Base-by-base conservation (phyloP, 2,329 filamentous ascomycete species). In the Neophaeococcomyces mojaviensis region DNA sequence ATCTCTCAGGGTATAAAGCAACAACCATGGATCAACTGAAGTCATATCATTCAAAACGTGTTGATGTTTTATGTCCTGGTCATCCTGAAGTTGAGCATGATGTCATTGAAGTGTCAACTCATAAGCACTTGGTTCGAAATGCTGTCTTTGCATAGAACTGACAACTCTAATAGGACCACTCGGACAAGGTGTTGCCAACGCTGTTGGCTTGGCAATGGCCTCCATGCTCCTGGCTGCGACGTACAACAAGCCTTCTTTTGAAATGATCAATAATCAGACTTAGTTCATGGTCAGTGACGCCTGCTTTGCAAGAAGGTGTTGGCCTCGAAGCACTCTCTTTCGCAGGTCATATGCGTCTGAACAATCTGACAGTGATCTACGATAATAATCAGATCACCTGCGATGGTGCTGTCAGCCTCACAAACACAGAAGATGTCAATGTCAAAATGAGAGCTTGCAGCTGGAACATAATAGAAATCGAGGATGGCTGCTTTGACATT, bases 351-450 rank as follows among this genome's bases (percentile, higher is more conserved):
- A 68, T 70, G 58, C 68, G 66, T 51, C 64, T 81, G 9, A 71
- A 74, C 61, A 80, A 80, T 57, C 61, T 81, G 1, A 71, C 70
- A 3, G 60, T 80, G 20, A 72, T 79, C 37, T 80, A 80, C 52
- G 77, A 80, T 52, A 79, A 81, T 59, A 79, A 80, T 58, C 72
- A 77, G 54, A 65, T 80, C 39, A 79, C 76, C 4, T 79, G 76
- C 54, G 77, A 79, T 48, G 77, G 77, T 1, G 69, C 68, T 2
- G 68, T 78, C 2, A 74, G 78, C 57, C 62, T 71, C 22, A 68
- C 68, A 2, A 77, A 76, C 49, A 74, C 68, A 0, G 76, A 80
- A 53, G 74, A 79, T 37, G 64, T 78, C 54, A 78, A 79, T 46
- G 60, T 65, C 3, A 79, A 79, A 60, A 78, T 79, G 75, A 59